Evolutionary conservation across 495 filamentous ascomycete species (phyloP).

Genomic region (Penicillium subrubescens): DNA sequence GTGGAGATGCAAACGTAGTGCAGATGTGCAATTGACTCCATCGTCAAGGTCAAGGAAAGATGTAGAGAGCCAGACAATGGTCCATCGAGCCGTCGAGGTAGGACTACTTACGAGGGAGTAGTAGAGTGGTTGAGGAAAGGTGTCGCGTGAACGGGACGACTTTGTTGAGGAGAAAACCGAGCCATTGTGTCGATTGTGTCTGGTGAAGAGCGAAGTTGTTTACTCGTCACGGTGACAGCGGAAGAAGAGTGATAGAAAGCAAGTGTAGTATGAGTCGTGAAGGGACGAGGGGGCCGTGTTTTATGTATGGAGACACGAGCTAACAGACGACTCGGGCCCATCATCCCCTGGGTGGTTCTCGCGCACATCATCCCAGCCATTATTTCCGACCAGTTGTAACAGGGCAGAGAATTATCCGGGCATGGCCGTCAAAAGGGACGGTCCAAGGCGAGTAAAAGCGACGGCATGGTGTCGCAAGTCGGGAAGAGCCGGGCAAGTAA

Average conservation of each 20-base stretch:
- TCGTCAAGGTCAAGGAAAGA: not conserved
- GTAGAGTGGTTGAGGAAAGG: constrained; percentile 40
- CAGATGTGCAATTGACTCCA: not conserved
- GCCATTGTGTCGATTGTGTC: constrained; percentile 45
- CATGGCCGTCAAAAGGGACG: constrained; percentile 26
- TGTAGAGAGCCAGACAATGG: not conserved
- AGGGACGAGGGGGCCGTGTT: constrained; percentile 33
- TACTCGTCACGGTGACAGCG: constrained; percentile 23
- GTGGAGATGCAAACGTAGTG: not conserved
- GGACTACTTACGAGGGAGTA: constrained; percentile 37
- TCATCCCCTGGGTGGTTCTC: constrained; percentile 35
- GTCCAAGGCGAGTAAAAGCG: constrained; percentile 32
- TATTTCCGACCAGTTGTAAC: constrained; percentile 38
- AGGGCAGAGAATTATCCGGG: constrained; percentile 37
- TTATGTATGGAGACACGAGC: constrained; percentile 38
- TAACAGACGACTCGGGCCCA: constrained; percentile 29
- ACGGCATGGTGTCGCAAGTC: constrained; percentile 30
- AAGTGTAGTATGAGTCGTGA: constrained; percentile 7
- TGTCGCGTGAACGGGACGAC: constrained; percentile 43
- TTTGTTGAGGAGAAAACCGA: constrained; percentile 47
- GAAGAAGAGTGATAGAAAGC: constrained; percentile 27
- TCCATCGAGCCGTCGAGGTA: not conserved
- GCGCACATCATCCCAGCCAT: constrained; percentile 38
- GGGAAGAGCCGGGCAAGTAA: constrained; percentile 44
- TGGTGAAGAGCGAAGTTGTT: constrained; percentile 28